phyloP scores from a whole-genome alignment of 78 protist genomes.

The Salpingoeca rosetta region DNA sequence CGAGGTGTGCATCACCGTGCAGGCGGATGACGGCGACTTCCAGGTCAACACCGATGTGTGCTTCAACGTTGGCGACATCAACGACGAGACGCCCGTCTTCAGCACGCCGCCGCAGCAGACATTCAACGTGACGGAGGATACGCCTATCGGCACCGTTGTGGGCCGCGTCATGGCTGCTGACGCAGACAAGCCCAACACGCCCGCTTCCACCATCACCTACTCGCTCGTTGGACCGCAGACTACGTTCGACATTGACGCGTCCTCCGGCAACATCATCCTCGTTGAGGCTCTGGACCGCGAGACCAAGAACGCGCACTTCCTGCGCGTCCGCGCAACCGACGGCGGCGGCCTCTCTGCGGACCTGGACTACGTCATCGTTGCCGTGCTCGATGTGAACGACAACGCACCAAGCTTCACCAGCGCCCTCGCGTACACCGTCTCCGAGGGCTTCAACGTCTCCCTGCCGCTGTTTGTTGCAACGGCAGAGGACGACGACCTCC shows the following conservation, averaged over 20 bases:
- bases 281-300: too few relatives aligned
- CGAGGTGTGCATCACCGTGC: background rate
- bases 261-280: too few relatives aligned
- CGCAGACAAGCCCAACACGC: background rate
- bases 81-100: background rate
- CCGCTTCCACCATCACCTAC: background rate
- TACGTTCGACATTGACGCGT: background rate
- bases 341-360: too few relatives aligned
- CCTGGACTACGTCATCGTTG: too few relatives aligned
- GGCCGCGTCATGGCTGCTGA: background rate
- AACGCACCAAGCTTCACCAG: too few relatives aligned
- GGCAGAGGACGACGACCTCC: too few relatives aligned
- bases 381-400: too few relatives aligned
- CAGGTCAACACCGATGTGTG: background rate
- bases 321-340: too few relatives aligned
- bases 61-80: background rate
- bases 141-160: background rate
- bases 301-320: too few relatives aligned
- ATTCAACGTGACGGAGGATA: background rate
- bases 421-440: too few relatives aligned
- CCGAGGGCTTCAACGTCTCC: too few relatives aligned
- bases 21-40: background rate
- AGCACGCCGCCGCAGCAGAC: background rate
- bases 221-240: background rate
- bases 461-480: too few relatives aligned